These are phyloP conservation scores for Opeltia flavorubescens DNA, from an alignment of 495 filamentous ascomycete genomes.

Conservation along the genomic window DNA sequence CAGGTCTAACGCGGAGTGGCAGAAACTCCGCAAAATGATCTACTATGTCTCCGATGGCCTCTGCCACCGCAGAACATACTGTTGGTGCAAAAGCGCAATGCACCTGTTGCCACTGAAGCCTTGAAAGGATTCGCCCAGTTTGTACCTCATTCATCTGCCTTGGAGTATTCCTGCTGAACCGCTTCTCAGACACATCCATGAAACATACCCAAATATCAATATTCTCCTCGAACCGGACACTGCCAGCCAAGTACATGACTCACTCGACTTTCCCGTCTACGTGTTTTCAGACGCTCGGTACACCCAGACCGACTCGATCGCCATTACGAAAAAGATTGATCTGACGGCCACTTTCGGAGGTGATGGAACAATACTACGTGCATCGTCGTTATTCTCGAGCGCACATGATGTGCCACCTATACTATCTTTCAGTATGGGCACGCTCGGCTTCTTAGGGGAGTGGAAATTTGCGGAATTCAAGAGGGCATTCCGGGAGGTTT, in stretches of 20 bases:
- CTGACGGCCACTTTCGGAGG: constrained; percentile 80
- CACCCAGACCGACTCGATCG: constrained; percentile 23
- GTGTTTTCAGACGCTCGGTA: constrained; percentile 26
- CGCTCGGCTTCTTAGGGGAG: constrained; percentile 86
- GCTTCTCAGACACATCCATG: constrained; percentile 49
- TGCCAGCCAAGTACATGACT: constrained; percentile 58
- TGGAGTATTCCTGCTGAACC: neutral
- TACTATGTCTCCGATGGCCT: constrained; percentile 81
- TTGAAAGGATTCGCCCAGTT: constrained; percentile 66
- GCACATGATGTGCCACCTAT: constrained; percentile 72
- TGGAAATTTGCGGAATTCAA: constrained; percentile 92
- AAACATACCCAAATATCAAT: constrained; percentile 64
- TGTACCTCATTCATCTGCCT: neutral
- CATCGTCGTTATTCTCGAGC: constrained; percentile 80
- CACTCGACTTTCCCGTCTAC: constrained; percentile 67
- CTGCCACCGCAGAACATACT: constrained; percentile 80
- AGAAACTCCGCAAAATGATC: constrained; percentile 43
- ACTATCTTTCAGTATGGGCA: constrained; percentile 94
- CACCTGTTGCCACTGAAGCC: constrained; percentile 52
- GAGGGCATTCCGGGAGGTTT: constrained; percentile 79
- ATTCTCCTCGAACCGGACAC: constrained; percentile 71
- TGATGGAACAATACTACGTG: constrained; percentile 89
- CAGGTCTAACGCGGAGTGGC: constrained; percentile 9
- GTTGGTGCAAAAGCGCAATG: constrained; percentile 72
- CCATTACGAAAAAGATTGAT: constrained; percentile 59